phyloP scores from a whole-genome alignment of 768 basidiomycete species.

The Boletus subcaerulescens region DNA sequence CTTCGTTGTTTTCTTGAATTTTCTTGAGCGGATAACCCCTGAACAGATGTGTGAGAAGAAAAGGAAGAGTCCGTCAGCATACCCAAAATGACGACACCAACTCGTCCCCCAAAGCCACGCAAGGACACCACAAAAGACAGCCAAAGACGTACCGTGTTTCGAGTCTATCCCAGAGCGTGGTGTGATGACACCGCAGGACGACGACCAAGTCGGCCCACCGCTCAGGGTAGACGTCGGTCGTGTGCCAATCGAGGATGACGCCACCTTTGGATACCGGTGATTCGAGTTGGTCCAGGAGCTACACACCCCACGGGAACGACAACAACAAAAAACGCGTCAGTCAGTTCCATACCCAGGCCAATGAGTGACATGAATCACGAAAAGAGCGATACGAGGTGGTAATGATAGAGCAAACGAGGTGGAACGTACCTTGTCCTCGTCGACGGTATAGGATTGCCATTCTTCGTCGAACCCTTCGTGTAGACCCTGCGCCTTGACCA shows the following conservation, averaged over 20 bases:
- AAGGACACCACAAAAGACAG: no score
- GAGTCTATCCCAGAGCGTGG: slow-evolving; percentile 82
- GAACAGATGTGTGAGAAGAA: slow-evolving; percentile 2
- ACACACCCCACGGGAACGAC: neutral
- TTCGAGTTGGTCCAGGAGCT: slow-evolving; percentile 91
- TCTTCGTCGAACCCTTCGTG: slow-evolving; percentile 89
- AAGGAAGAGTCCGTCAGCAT: neutral
- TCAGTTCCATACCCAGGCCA: no score
- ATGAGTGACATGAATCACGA: neutral
- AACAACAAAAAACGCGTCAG: no score
- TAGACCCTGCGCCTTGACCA: slow-evolving; percentile 78
- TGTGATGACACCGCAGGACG: slow-evolving; percentile 87
- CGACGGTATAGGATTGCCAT: slow-evolving; percentile 92
- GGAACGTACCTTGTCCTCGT: slow-evolving; percentile 85
- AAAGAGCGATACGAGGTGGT: no score
- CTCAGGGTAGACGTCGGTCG: slow-evolving; percentile 91
- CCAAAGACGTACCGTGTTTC: slow-evolving; percentile 66
- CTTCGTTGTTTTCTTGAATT: slow-evolving; percentile 97
- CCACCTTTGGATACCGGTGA: slow-evolving; percentile 65
- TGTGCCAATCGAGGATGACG: slow-evolving; percentile 92
- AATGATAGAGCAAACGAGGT: neutral
- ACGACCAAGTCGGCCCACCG: slow-evolving; percentile 96
- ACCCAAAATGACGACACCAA: neutral
- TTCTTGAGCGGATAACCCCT: slow-evolving; percentile 89
- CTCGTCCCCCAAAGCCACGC: no score